Evolutionary conservation across 192 early-diverging fungal genomes (phyloP).

Genomic region (Linnemannia hyalina): DNA sequence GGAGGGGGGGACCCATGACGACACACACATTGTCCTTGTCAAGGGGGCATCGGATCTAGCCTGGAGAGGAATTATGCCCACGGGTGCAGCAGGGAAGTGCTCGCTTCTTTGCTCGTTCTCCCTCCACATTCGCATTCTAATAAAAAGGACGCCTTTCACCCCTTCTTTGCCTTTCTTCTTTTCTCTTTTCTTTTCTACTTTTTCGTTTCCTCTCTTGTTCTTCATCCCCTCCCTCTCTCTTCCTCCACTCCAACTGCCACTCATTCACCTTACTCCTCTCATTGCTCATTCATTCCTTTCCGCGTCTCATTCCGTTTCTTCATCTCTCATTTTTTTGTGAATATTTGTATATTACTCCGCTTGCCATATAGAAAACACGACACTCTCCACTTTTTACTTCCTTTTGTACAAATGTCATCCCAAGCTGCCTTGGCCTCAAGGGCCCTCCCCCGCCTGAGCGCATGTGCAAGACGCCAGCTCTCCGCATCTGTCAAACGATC

Average conservation of each 20-base stretch:
- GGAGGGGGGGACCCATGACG: neutral
- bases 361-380: neutral
- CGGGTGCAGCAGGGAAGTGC: neutral
- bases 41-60: neutral
- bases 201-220: neutral
- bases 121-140: neutral
- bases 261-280: neutral
- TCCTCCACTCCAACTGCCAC: neutral
- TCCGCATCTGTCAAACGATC: slow-evolving; percentile 17
- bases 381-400: neutral
- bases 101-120: neutral
- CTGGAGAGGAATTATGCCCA: neutral
- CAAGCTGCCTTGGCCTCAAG: slow-evolving; percentile 43
- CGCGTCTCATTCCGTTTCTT: slow-evolving; percentile 12
- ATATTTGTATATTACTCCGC: neutral
- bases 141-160: slow-evolving; percentile 7
- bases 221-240: neutral
- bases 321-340: neutral
- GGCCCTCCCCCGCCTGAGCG: slow-evolving; percentile 45
- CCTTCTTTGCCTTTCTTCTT: neutral
- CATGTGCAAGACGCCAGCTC: slow-evolving; percentile 9
- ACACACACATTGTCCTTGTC: neutral
- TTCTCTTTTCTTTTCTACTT: slow-evolving; percentile 1
- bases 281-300: slow-evolving; percentile 22
- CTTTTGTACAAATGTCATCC: slow-evolving; percentile 36